Evolutionary conservation across 352 stramenopile genomes (phyloP), one percentile per base, ranked within the genome.

Genomic region (Albugo laibachii): DNA sequence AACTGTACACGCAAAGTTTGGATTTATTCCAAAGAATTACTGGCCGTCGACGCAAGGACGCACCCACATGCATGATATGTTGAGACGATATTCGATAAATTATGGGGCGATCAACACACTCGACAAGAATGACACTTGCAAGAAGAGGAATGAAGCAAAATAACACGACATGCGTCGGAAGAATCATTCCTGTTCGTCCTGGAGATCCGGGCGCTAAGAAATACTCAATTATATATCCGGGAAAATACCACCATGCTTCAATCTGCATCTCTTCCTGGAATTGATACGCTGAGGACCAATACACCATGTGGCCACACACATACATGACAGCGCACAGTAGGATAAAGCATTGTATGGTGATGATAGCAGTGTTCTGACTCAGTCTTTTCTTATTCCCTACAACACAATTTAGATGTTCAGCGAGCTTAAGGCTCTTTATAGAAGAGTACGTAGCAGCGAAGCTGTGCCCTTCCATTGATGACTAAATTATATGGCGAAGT

Each of bases 121-220:
- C 57, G 20, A 72, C 48, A 5, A 80, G 49, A 24, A 80, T 8
- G 11, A 68, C 38, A 8, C 52, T 61, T 4, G 51, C 54, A 31
- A 67, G 12, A 8, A 83, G 27, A 2, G 70, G 65, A 6, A 78
- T 13, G 14, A 69, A 52, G 4, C 40, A 47, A 18, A 69, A 62
- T 11, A 83, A 52, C 36, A 62, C 54, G 35, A 80, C 65, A 49
- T 62, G 79, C 5, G 63, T 79, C 13, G 59, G 57, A 2, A 59
- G 63, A 11, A 69, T 48, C 62, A 83, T 77, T 48, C 80, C 73
- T 6, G 36, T n/a, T 45, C 69, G 55, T 38, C 58, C 57, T 11
- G 43, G 49, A 20, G 37, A 20, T 31, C 3, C 8, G 8, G 24
- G 8, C 3, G 24, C 3, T 3, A 31, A 8, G 8, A 31, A 31